A percentile compares a stretch with the other conserved stretches of the same genome.
phyloP scores from a whole-genome alignment of 2,329 filamentous ascomycete species.

The Apiospora sp. region DNA sequence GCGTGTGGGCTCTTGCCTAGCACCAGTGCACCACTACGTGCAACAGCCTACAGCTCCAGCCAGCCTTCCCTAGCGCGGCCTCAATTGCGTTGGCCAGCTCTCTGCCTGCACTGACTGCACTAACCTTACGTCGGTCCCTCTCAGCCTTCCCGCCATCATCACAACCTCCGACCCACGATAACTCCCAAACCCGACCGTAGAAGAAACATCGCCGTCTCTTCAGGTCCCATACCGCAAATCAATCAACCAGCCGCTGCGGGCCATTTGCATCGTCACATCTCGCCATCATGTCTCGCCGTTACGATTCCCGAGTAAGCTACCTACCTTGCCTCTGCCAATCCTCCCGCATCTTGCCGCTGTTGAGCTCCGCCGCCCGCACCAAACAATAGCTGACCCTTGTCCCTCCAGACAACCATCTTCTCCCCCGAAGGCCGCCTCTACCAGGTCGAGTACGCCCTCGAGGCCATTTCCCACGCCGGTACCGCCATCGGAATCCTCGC shows the following conservation, averaged over 20 bases:
- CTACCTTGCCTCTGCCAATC: constrained; percentile 21
- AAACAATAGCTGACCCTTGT: constrained; percentile 32
- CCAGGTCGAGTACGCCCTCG: constrained; percentile 98
- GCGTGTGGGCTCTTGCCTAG: constrained; percentile 46
- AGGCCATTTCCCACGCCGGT: constrained; percentile 97
- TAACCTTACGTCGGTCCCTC: constrained; percentile 11
- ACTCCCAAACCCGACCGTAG: constrained; percentile 11
- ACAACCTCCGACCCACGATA: constrained; percentile 20
- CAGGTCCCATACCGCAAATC: not conserved
- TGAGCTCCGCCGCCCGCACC: not conserved
- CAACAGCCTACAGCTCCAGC: not conserved
- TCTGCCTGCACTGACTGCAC: constrained; percentile 16
- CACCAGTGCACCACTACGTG: constrained; percentile 16
- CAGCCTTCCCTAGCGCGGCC: not conserved
- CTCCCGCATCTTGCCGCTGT: constrained; percentile 9
- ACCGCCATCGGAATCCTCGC: constrained; percentile 96
- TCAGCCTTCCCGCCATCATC: constrained; percentile 17
- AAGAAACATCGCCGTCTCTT: constrained; percentile 26
- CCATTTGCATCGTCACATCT: not conserved
- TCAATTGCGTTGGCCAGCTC: constrained; percentile 21
- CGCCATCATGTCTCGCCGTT: constrained; percentile 87
- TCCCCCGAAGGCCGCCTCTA: constrained; percentile 98
- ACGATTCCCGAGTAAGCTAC: constrained; percentile 88
- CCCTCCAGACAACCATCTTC: constrained; percentile 92
- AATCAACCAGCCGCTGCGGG: not conserved